Base-by-base conservation (phyloP, 371 early-diverging fungal genomes). In the Cokeromyces recurvatus region DNA sequence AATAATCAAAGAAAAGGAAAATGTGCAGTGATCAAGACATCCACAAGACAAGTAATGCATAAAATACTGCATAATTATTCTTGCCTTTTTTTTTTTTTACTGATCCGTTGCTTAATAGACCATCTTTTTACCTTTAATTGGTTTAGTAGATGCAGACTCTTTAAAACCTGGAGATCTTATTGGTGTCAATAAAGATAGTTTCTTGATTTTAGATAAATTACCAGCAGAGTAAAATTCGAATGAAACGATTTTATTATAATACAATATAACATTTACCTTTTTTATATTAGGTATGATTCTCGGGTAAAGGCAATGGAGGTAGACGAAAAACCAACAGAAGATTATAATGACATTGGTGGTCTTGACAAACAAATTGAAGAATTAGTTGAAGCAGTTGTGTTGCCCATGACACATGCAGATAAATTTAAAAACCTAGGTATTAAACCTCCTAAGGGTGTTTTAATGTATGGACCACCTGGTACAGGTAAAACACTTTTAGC, bases 281-380 rank as follows among this genome's bases (percentile, higher is more conserved):
- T n/a, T n/a, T n/a, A n/a, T n/a, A n/a, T n/a, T n/a, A n/a, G n/a
- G n/a, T 99, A 97, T 62, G 99, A 99, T 71, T 90, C 95, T 23
- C 87, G 99, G 42, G 99, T 99, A 38, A 99, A 99, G 69, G 99
- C 99, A 14, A 99, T 99, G 99, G 99, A 99, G 72, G 95, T 99
- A 15, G 99, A 99, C 63, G 99, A 98, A 66, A 99, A 98, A 70
- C 99, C 99, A 9, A 94, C 92, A 10, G 99, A 99, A 68, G 95
- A 95, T 51, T 99, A 99, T 66, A 94, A 86, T 61, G 99, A 99
- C 63, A 93, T 99, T 62, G 99, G 99, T 57, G 99, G 99, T 23
- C 72, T 99, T 49, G 97, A 97, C 59, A 97, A 95, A 72, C 99
- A 99, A 77, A 97, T 99, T 53, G 97, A 97, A 66, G 99, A 99